These are phyloP conservation scores for Dentipellis sp. DNA, from an alignment of 768 basidiomycete genomes.

Conservation along the genomic window DNA sequence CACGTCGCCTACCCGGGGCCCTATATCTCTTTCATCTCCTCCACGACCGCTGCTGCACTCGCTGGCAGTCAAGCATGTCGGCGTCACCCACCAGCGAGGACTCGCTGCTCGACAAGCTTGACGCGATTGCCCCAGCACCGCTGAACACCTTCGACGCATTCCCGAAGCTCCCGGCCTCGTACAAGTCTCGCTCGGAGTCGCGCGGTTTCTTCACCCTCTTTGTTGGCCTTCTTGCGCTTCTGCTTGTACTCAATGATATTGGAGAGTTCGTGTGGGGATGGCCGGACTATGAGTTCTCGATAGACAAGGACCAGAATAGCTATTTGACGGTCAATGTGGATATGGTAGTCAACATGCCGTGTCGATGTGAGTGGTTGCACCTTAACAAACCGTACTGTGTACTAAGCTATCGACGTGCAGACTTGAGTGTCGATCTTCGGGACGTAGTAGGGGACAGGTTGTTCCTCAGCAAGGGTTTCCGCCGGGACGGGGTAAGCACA, in stretches of 20 bases:
- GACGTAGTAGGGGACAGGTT: slow-evolving; percentile 93
- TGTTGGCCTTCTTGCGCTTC: slow-evolving; percentile 49
- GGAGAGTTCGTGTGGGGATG: slow-evolving; percentile 92
- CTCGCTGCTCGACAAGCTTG: slow-evolving; percentile 20
- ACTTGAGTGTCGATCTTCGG: slow-evolving; percentile 78
- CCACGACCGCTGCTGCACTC: background rate
- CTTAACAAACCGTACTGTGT: background rate
- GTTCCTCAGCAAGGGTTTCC: slow-evolving; percentile 70
- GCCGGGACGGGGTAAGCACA: slow-evolving; percentile 65
- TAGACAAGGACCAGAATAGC: slow-evolving; percentile 55
- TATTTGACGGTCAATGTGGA: slow-evolving; percentile 86
- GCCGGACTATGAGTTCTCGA: slow-evolving; percentile 82
- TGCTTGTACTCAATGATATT: slow-evolving; percentile 81
- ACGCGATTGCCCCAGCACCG: slow-evolving; percentile 16
- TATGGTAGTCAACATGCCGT: slow-evolving; percentile 88
- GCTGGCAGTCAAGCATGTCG: background rate
- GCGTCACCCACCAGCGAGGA: background rate
- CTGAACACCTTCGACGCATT: slow-evolving; percentile 31
- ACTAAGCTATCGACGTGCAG: slow-evolving; percentile 28
- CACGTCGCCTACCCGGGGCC: background rate
- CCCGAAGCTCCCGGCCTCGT: slow-evolving; percentile 28
- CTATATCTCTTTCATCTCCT: background rate
- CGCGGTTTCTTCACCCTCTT: slow-evolving; percentile 40
- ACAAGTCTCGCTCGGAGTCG: slow-evolving; percentile 20
- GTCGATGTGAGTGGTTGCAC: slow-evolving; percentile 57